A percentile compares a stretch with the other conserved stretches of the same genome.
phyloP scores from a whole-genome alignment of 106 monocot species.

The Dendrobium catenatum region DNA sequence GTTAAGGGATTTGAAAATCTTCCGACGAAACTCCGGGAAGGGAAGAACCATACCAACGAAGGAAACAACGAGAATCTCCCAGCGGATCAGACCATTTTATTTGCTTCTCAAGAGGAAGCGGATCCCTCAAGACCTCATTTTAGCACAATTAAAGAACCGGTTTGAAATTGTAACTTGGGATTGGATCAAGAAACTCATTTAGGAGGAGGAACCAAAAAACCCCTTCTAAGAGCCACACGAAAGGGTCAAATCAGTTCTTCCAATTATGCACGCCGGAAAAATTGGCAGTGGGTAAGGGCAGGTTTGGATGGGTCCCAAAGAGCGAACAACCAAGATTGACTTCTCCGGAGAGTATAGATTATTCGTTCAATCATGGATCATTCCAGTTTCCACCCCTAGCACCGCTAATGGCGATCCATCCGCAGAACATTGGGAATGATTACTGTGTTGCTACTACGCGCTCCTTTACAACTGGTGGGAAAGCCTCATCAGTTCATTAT shows the following conservation, averaged over 20 bases:
- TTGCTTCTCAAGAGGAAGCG: conserved; percentile 16
- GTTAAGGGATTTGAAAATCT: conserved; percentile 54
- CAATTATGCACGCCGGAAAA: conserved; percentile 76
- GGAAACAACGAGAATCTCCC: conserved; percentile 56
- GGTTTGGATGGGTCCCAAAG: conserved; percentile 64
- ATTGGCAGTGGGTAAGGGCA: conserved; percentile 17
- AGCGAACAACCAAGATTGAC: conserved; percentile 18
- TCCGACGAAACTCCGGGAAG: conserved; percentile 28
- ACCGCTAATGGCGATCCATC: conserved; percentile 13
- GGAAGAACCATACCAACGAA: conserved; percentile 18
- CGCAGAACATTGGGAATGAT: conserved; percentile 9
- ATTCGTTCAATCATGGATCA: conserved; percentile 8
- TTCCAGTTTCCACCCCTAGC: conserved; percentile 24
- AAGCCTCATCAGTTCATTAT: conserved; percentile 53
- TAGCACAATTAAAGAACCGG: conserved; percentile 44
- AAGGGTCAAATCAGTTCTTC: conserved; percentile 11
- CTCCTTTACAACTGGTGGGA: conserved; percentile 26
- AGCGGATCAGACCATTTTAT: conserved; percentile 15
- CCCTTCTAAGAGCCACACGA: conserved; percentile 36
- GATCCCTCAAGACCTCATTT: conserved; percentile 52
- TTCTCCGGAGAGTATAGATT: conserved; percentile 7
- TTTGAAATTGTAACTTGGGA: conserved; percentile 19
- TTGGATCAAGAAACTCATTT: conserved; percentile 18
- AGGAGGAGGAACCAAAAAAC: conserved; percentile 48
- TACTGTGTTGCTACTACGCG: conserved; percentile 52